Conservation (phyloP, 257 asterid species). For the Vinca minor region DNA sequence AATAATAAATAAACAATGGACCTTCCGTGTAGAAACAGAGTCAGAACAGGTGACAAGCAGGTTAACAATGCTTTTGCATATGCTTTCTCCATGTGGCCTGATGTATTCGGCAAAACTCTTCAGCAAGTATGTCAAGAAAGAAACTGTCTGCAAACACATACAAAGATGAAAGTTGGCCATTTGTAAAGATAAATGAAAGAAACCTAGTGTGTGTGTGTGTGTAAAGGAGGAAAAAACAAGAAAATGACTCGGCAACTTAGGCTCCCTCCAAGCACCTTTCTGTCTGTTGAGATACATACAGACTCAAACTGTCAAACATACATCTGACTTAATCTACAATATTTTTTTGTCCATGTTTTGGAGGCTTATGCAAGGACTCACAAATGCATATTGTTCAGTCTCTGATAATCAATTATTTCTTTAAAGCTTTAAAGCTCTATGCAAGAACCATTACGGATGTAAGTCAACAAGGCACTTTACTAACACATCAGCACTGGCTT, state of each 20-base stretch:
- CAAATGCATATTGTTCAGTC: no score
- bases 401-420: no score
- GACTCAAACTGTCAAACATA: background rate
- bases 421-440: no score
- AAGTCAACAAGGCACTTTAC: background rate
- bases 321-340: background rate
- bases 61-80: slow-evolving; percentile 95
- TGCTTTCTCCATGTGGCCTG: slow-evolving; percentile 94
- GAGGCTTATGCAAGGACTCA: background rate
- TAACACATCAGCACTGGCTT: background rate
- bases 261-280: background rate
- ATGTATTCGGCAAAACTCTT: slow-evolving; percentile 89
- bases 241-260: background rate
- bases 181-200: background rate
- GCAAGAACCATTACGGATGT: background rate
- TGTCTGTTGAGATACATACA: background rate
- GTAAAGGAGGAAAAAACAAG: no score
- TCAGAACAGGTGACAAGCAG: slow-evolving; percentile 98
- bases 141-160: slow-evolving; percentile 66
- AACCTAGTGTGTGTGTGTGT: background rate
- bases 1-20: slow-evolving; percentile 16
- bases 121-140: slow-evolving; percentile 92
- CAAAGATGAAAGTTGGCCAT: slow-evolving; percentile 3
- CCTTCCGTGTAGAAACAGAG: slow-evolving; percentile 94
- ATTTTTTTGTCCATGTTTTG: background rate